Percentiles rank a stretch among this genome's conserved stretches.
Conservation (phyloP, 495 filamentous ascomycete species). For the Pyrenula aspistea region DNA sequence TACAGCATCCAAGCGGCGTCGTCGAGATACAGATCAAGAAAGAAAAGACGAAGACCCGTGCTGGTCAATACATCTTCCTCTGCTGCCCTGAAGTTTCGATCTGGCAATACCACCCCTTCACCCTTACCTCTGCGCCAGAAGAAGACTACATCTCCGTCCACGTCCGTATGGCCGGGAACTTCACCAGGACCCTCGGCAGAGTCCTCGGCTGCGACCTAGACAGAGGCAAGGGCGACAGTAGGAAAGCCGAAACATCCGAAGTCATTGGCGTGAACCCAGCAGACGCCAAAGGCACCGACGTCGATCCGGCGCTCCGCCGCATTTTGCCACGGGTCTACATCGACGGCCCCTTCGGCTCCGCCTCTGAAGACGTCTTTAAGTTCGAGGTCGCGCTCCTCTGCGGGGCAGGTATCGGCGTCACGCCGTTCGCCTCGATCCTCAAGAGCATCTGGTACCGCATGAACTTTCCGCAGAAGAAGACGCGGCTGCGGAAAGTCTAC, state of each 20-base stretch:
- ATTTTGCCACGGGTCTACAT: constrained; percentile 65
- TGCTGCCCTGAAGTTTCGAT: constrained; percentile 71
- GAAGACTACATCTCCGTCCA: constrained; percentile 77
- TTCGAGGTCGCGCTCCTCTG: constrained; percentile 97
- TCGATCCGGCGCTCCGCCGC: constrained; percentile 55
- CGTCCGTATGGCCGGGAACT: constrained; percentile 59
- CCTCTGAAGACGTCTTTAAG: constrained; percentile 74
- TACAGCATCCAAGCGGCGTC: constrained; percentile 73
- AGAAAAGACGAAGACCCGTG: constrained; percentile 60
- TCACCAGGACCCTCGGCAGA: constrained; percentile 50
- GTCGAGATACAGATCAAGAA: constrained; percentile 82
- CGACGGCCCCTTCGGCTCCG: constrained; percentile 68
- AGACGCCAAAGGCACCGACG: constrained; percentile 32
- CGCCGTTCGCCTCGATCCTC: constrained; percentile 90
- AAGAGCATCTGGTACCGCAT: constrained; percentile 84
- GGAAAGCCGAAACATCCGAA: constrained; percentile 22
- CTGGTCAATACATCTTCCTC: constrained; percentile 70
- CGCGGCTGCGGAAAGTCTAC: constrained; percentile 64
- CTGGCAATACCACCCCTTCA: constrained; percentile 74
- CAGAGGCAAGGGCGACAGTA: constrained; percentile 10
- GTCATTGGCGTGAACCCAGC: constrained; percentile 54
- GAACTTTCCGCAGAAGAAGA: constrained; percentile 67
- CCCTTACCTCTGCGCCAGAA: constrained; percentile 66
- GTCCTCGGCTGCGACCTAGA: constrained; percentile 60
- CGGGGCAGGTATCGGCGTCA: constrained; percentile 95